Conservation (phyloP, 2,329 filamentous ascomycete genomes). For the Talaromyces sp. region DNA sequence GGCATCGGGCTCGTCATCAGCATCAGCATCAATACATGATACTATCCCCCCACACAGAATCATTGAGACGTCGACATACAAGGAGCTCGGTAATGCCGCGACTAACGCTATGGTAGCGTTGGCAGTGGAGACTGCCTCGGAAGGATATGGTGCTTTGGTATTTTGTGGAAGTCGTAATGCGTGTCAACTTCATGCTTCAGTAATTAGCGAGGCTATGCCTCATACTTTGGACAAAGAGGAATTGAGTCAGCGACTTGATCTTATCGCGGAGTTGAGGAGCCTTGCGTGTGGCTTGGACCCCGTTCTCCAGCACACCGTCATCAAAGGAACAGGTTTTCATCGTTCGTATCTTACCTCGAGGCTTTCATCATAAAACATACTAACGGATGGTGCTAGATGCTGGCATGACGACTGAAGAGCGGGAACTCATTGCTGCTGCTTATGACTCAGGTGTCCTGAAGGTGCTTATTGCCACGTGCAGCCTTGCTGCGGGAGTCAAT, state of each 20-base stretch:
- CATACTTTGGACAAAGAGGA: conserved; percentile 51
- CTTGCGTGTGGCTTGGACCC: conserved; percentile 68
- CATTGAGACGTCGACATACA: conserved; percentile 61
- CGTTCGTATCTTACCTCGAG: conserved; percentile 51
- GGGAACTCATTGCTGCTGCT: conserved; percentile 69
- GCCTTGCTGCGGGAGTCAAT: conserved; percentile 81
- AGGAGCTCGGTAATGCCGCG: conserved; percentile 66
- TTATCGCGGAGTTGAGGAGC: conserved; percentile 68
- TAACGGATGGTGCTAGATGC: conserved; percentile 39
- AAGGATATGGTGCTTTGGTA: conserved; percentile 71
- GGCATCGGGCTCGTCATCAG: too few species aligned
- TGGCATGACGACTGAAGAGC: conserved; percentile 71
- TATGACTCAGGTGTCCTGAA: conserved; percentile 70
- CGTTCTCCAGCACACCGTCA: conserved; percentile 65
- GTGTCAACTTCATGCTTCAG: conserved; percentile 68
- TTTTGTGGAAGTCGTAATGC: conserved; percentile 71
- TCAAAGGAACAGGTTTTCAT: conserved; percentile 73
- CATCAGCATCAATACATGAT: conserved; percentile 32
- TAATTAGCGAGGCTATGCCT: conserved; percentile 70
- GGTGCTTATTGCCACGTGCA: conserved; percentile 76
- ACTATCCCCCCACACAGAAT: conserved; percentile 41
- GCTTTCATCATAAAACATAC: not conserved
- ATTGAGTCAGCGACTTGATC: conserved; percentile 63
- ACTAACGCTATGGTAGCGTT: conserved; percentile 72
- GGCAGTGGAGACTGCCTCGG: conserved; percentile 67